These are phyloP conservation scores for Fusarium sp. DNA, from an alignment of 2,329 filamentous ascomycete genomes.

Conservation along the genomic window DNA sequence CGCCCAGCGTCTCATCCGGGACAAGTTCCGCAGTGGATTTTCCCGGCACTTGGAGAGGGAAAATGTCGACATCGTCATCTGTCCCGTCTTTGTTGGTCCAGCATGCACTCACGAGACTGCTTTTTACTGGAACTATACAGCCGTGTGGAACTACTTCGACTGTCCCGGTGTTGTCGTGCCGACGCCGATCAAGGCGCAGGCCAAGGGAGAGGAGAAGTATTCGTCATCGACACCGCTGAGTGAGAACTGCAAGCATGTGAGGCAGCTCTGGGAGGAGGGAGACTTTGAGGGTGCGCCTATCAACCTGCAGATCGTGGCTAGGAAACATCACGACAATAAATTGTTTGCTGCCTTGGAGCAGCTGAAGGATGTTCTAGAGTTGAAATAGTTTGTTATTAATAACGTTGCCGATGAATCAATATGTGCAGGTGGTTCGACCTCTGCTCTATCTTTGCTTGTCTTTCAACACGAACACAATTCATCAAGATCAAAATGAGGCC, in stretches of 20 bases:
- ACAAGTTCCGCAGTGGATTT: conserved; percentile 46
- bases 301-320: conserved; percentile 47
- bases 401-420: not conserved
- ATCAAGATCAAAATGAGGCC: not conserved
- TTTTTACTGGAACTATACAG: conserved; percentile 50
- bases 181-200: conserved; percentile 41
- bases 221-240: not conserved
- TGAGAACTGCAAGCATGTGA: conserved; percentile 32
- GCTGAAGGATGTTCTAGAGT: not conserved
- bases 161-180: conserved; percentile 49
- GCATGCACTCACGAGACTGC: conserved; percentile 49
- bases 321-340: conserved; percentile 46
- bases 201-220: not conserved
- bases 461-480: not conserved
- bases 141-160: conserved; percentile 51
- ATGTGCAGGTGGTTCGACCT: not conserved
- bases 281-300: conserved; percentile 50
- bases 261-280: conserved; percentile 45
- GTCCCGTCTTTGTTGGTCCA: conserved; percentile 36
- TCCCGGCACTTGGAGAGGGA: conserved; percentile 47
- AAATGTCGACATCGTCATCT: conserved; percentile 49
- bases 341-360: conserved; percentile 1
- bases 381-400: not conserved
- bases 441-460: not conserved
- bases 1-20: conserved; percentile 36